Evolutionary conservation across 23 red algal genomes (phyloP).

Genomic region (Gracilaria domingensis): DNA sequence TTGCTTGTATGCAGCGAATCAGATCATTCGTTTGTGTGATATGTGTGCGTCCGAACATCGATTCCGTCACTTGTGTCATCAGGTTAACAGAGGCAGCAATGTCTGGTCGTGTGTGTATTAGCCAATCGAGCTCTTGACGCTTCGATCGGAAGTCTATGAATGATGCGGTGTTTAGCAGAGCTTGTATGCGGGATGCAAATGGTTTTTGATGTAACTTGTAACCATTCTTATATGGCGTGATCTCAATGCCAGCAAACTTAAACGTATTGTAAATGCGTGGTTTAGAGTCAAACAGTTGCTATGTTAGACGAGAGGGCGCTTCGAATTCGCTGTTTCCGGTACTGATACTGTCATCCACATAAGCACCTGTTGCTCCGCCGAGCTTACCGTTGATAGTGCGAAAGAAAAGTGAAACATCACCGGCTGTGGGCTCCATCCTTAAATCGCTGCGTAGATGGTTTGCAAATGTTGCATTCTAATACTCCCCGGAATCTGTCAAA

Average conservation of each 20-base stretch:
- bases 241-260: slow-evolving; percentile 43
- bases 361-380: slow-evolving; percentile 5
- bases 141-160: slow-evolving; percentile 15
- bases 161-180: not conserved
- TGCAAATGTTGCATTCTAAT: slow-evolving; percentile 10
- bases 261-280: not conserved
- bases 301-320: not conserved
- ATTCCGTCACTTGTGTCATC: slow-evolving; percentile 32
- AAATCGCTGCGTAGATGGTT: not conserved
- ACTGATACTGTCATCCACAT: slow-evolving; percentile 35
- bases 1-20: not conserved
- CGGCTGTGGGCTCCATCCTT: slow-evolving; percentile 1
- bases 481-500: slow-evolving; percentile 16
- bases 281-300: slow-evolving; percentile 36
- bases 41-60: not conserved
- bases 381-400: not conserved
- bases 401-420: not conserved
- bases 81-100: not conserved
- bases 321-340: slow-evolving; percentile 7
- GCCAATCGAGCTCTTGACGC: not conserved
- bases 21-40: not conserved
- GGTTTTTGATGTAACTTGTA: not conserved
- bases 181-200: not conserved
- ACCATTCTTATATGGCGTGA: not conserved
- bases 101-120: slow-evolving; percentile 37